phyloP scores from a whole-genome alignment of 2,329 filamentous ascomycete species.

The Ascochyta fabae region DNA sequence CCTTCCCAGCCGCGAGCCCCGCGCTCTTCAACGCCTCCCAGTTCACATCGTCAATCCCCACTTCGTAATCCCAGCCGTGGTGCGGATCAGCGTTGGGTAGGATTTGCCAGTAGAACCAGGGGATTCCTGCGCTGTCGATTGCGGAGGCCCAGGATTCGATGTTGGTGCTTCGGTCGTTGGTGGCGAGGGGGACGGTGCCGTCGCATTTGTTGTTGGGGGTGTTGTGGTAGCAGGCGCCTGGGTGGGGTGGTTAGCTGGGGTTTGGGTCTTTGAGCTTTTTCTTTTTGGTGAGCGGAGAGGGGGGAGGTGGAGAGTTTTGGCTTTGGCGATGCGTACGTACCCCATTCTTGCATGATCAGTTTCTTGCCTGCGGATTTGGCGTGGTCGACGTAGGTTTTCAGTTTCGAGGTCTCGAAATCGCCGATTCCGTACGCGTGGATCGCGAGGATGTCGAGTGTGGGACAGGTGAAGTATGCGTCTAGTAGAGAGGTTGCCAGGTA shows the following conservation, averaged over 20 bases:
- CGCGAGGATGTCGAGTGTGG: conserved; percentile 12
- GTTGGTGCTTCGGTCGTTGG: neutral
- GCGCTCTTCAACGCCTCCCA: conserved; percentile 4
- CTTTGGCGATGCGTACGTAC: no score
- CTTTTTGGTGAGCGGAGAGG: no score
- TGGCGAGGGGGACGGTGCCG: neutral
- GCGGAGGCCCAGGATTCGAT: conserved; percentile 8
- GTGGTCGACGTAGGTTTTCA: conserved; percentile 6
- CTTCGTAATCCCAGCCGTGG: conserved; percentile 12
- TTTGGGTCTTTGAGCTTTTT: no score
- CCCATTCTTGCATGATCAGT: conserved; percentile 19
- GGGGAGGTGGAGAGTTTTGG: no score
- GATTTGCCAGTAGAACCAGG: conserved; percentile 19
- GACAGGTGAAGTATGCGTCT: conserved; percentile 11
- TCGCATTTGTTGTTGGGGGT: conserved; percentile 15
- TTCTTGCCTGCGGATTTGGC: conserved; percentile 4
- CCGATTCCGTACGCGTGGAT: conserved; percentile 15
- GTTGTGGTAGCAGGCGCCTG: conserved; percentile 11
- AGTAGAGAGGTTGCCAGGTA: conserved; percentile 13
- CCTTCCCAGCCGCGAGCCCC: conserved; percentile 9
- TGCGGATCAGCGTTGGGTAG: conserved; percentile 13
- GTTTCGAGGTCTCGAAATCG: conserved; percentile 5
- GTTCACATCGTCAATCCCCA: conserved; percentile 11
- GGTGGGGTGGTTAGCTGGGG: no score
- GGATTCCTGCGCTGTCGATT: conserved; percentile 11